A percentile compares a stretch with the other conserved stretches of the same genome.
Evolutionary conservation across 257 asterid genomes (phyloP).

Genomic region (Forsythia suspensa): DNA sequence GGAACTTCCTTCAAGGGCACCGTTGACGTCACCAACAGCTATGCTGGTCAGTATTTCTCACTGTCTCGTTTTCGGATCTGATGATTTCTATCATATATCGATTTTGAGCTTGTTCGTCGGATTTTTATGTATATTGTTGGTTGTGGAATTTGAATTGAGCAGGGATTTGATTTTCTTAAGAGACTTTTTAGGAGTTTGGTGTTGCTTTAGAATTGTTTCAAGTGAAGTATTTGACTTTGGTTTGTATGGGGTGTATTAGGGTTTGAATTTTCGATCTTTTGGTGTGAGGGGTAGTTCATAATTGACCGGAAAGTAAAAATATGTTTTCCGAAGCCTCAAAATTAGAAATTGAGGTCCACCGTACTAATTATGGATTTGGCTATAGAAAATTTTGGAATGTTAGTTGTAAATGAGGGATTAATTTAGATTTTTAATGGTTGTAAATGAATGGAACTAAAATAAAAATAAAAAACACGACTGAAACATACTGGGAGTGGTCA

Average conservation of each 20-base stretch:
- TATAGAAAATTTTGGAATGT: neutral
- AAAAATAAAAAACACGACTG: no score
- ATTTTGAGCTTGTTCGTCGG: slow-evolving; percentile 5
- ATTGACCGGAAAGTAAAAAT: neutral
- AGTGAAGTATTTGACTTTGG: neutral
- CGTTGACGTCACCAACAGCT: slow-evolving; percentile 94
- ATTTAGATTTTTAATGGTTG: neutral
- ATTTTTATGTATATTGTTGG: neutral
- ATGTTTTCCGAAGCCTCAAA: neutral
- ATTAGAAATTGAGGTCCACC: neutral
- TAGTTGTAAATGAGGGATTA: neutral
- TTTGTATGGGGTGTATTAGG: neutral
- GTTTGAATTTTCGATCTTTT: neutral
- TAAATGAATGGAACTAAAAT: neutral
- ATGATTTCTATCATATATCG: neutral
- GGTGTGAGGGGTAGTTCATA: neutral
- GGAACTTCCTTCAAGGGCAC: slow-evolving; percentile 85
- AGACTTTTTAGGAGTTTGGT: neutral
- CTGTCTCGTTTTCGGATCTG: slow-evolving; percentile 28
- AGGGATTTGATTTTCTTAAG: neutral
- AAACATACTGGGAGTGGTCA: no score
- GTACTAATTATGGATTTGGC: neutral
- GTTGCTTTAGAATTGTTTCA: neutral
- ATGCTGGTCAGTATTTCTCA: slow-evolving; percentile 59
- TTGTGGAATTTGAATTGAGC: neutral